A percentile compares a stretch with the other conserved stretches of the same genome.
These are phyloP conservation scores for Gossypium turneri DNA, from an alignment of 345 rosid genomes.

Conservation along the genomic window DNA sequence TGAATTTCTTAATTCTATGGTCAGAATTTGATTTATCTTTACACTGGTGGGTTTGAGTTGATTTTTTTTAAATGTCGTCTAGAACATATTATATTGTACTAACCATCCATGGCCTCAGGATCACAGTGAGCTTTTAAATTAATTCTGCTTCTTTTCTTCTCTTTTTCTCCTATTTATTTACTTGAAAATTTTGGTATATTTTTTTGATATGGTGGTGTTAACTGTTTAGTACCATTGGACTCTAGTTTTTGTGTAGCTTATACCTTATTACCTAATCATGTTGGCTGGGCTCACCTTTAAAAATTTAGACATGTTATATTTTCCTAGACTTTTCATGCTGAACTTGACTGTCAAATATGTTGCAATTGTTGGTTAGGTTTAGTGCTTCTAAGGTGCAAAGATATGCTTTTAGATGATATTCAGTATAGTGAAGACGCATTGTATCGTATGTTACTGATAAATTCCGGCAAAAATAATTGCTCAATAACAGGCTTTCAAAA, in stretches of 20 bases:
- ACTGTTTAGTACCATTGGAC: neutral
- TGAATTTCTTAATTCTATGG: neutral
- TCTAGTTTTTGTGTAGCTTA: neutral
- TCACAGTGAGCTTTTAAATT: neutral
- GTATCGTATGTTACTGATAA: neutral
- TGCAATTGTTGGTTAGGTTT: neutral
- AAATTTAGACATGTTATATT: conserved; percentile 1
- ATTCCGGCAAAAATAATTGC: neutral
- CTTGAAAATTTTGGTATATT: neutral
- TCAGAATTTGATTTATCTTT: neutral
- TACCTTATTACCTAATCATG: neutral
- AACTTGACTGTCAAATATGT: neutral
- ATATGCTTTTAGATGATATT: neutral
- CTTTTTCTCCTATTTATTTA: neutral
- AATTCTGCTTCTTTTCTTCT: neutral
- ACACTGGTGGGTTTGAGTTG: neutral
- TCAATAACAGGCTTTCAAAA: neutral
- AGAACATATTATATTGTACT: neutral
- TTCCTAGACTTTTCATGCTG: neutral
- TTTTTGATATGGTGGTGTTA: neutral
- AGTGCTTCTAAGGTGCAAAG: neutral
- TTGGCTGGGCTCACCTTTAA: neutral
- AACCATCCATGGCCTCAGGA: neutral
- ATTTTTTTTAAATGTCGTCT: neutral
- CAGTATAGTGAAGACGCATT: neutral